Percentiles rank a stretch among this genome's conserved stretches.
Evolutionary conservation across 352 stramenopile species (phyloP).

Genomic region (Saprolegnia parasitica): DNA sequence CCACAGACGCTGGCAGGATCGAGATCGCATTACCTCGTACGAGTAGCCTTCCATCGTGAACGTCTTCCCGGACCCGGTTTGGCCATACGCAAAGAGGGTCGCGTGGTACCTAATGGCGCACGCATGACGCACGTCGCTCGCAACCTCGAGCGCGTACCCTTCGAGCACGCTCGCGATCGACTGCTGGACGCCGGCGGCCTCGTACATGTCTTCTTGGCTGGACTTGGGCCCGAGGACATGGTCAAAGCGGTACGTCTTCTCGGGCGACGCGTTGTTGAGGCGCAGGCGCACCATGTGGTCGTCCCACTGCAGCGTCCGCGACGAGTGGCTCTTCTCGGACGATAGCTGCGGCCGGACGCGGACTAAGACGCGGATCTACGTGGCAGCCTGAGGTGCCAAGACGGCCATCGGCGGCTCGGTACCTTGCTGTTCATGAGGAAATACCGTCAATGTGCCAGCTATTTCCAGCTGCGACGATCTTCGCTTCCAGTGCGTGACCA

Average conservation of each 20-base stretch:
- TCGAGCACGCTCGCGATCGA: slow-evolving; percentile 29
- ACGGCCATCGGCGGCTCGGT: background rate
- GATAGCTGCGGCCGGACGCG: slow-evolving; percentile 42
- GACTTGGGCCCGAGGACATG: slow-evolving; percentile 46
- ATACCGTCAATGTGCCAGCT: background rate
- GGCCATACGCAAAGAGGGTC: slow-evolving; percentile 53
- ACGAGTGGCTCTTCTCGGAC: slow-evolving; percentile 39
- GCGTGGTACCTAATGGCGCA: slow-evolving; percentile 32
- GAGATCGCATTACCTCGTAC: slow-evolving; percentile 38
- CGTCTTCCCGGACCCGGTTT: slow-evolving; percentile 55
- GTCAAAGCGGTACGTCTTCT: slow-evolving; percentile 49
- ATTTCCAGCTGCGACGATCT: slow-evolving; percentile 6
- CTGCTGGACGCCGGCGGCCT: slow-evolving; percentile 22
- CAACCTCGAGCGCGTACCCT: slow-evolving; percentile 7
- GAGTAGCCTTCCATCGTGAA: slow-evolving; percentile 59
- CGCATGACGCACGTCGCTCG: background rate
- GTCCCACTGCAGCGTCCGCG: slow-evolving; percentile 32
- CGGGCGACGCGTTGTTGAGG: slow-evolving; percentile 15
- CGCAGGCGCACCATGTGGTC: slow-evolving; percentile 26
- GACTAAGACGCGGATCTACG: slow-evolving; percentile 47
- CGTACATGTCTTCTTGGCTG: slow-evolving; percentile 27
- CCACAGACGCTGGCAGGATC: background rate
- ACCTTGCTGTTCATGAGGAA: slow-evolving; percentile 29
- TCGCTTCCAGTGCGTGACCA: background rate
- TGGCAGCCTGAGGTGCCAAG: background rate